These are phyloP conservation scores for Xylaria sp. DNA, from an alignment of 2,329 filamentous ascomycete species.

Conservation along the genomic window DNA sequence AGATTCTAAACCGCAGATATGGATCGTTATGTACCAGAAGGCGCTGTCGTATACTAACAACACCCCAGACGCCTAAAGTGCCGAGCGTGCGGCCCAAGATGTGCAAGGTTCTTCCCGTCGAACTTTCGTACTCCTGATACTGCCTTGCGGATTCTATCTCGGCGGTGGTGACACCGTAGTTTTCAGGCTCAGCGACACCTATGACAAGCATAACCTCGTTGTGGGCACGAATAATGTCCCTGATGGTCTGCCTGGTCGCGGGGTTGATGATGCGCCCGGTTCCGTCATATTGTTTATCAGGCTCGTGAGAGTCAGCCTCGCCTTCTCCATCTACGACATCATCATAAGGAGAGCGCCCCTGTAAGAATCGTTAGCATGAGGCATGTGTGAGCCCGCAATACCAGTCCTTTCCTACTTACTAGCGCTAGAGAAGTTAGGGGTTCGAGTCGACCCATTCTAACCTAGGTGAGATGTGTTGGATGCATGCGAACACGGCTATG, in stretches of 20 bases:
- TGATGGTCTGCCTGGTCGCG: conserved; percentile 57
- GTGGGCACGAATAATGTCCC: conserved; percentile 60
- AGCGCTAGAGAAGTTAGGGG: conserved; percentile 60
- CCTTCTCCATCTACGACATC: conserved; percentile 56
- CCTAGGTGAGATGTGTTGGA: conserved; percentile 6
- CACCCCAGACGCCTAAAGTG: conserved; percentile 52
- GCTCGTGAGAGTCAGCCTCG: conserved; percentile 43
- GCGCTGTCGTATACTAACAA: conserved; percentile 56
- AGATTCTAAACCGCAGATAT: not conserved
- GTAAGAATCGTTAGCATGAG: conserved; percentile 1
- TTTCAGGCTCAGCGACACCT: conserved; percentile 62
- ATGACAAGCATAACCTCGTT: conserved; percentile 68
- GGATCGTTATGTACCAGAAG: conserved; percentile 51
- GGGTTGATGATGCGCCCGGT: conserved; percentile 59
- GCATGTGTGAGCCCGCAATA: not conserved
- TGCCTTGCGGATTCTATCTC: conserved; percentile 42
- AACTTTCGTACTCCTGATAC: conserved; percentile 52
- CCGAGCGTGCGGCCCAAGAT: conserved; percentile 41
- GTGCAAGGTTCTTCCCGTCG: conserved; percentile 46
- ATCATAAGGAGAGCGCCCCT: conserved; percentile 65
- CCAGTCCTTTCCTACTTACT: conserved; percentile 41
- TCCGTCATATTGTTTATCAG: conserved; percentile 55
- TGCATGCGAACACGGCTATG: conserved; percentile 13
- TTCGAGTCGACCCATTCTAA: conserved; percentile 57
- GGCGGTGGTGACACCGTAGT: conserved; percentile 43